Conservation (phyloP, 768 basidiomycete species). For the Amanita polypyramis region DNA sequence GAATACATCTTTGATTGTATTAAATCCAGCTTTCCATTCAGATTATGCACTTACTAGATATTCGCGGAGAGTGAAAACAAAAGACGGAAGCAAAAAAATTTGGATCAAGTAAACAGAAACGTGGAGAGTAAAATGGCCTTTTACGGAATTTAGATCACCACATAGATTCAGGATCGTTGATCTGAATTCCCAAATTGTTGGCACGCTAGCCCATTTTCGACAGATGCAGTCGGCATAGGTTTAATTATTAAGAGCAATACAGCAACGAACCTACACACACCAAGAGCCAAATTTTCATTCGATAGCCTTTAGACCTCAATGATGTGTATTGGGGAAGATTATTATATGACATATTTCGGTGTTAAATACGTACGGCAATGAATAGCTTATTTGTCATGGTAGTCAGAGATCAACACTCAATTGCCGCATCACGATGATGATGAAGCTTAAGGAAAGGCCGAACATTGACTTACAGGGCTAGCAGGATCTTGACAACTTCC, state of each 20-base stretch:
- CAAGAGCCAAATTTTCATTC: neutral
- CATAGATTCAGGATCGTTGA: neutral
- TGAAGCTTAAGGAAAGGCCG: neutral
- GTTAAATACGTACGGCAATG: neutral
- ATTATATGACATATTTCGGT: neutral
- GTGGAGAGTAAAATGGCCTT: neutral
- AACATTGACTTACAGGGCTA: neutral
- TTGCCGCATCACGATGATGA: neutral
- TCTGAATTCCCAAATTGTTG: no score
- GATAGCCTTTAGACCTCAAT: neutral
- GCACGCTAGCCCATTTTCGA: no score
- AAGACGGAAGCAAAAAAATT: neutral
- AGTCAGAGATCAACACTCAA: neutral
- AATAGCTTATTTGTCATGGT: neutral
- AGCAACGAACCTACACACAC: no score
- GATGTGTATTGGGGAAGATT: neutral
- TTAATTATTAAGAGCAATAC: no score
- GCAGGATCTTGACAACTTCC: neutral
- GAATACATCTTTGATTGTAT: neutral
- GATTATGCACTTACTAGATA: neutral
- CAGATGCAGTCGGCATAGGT: no score
- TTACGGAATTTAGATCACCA: neutral
- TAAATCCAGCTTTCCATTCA: neutral
- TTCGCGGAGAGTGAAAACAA: neutral
- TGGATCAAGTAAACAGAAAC: neutral